A percentile compares a stretch with the other conserved stretches of the same genome.
Conservation (phyloP, 2,329 filamentous ascomycete species). For the Capronia americana region DNA sequence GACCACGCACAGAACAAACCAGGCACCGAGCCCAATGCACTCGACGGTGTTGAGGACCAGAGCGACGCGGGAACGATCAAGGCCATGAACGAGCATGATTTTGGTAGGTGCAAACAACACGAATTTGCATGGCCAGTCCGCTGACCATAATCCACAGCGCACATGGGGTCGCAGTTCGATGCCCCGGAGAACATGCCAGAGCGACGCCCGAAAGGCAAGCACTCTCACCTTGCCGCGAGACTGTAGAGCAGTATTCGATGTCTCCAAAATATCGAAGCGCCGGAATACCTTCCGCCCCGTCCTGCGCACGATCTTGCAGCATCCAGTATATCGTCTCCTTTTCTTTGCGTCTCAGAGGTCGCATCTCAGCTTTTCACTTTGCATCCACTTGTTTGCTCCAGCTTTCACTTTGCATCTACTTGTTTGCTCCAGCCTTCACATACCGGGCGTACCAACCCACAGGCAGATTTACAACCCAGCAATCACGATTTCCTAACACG, state of each 20-base stretch:
- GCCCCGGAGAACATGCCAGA: neutral
- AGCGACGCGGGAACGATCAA: neutral
- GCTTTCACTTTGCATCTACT: neutral
- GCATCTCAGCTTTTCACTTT: neutral
- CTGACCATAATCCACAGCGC: neutral
- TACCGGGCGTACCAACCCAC: neutral
- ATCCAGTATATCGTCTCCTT: neutral
- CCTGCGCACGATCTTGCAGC: neutral
- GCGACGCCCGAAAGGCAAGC: neutral
- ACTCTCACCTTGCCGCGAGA: neutral
- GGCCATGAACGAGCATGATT: neutral
- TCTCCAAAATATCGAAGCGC: neutral
- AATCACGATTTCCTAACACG: neutral
- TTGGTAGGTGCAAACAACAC: neutral
- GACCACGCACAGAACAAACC: neutral
- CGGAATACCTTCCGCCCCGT: neutral
- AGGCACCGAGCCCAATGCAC: neutral
- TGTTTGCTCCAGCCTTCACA: neutral
- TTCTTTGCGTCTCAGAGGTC: neutral
- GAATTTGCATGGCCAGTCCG: neutral
- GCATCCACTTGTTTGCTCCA: neutral
- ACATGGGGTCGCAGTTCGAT: slow-evolving; percentile 1
- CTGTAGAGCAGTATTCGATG: neutral
- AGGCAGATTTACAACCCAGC: neutral
- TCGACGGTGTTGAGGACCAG: too few species aligned